phyloP scores from a whole-genome alignment of 2,329 filamentous ascomycete genomes.

The Aspergillus neotritici region DNA sequence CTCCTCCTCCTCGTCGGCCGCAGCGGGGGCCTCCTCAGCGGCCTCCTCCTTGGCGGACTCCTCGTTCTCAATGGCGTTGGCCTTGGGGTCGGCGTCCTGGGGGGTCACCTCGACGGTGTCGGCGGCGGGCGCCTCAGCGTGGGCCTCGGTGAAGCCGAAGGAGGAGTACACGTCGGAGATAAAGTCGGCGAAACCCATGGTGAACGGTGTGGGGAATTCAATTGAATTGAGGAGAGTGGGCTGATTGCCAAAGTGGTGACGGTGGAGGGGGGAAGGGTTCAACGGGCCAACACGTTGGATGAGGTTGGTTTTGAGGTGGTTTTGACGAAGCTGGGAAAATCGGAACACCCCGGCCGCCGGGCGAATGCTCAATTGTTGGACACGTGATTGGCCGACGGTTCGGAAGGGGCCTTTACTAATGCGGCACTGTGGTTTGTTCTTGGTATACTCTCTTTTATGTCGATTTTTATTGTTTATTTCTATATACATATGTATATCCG shows the following conservation, averaged over 20 bases:
- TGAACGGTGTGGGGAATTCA: conserved; percentile 27
- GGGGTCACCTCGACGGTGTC: conserved; percentile 48
- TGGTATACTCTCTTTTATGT: neutral
- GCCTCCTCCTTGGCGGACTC: conserved; percentile 50
- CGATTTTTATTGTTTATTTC: neutral
- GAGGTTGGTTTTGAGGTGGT: conserved; percentile 34
- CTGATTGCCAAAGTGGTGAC: conserved; percentile 13
- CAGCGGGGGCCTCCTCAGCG: conserved; percentile 43
- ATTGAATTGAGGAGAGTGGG: conserved; percentile 26
- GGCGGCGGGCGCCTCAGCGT: conserved; percentile 53
- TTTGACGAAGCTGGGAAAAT: conserved; percentile 34
- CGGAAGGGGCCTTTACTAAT: conserved; percentile 6
- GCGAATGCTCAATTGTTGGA: conserved; percentile 32
- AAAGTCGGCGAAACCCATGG: conserved; percentile 61
- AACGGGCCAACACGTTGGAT: conserved; percentile 28
- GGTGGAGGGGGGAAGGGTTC: conserved; percentile 18
- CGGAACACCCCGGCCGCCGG: conserved; percentile 36
- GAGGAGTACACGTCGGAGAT: conserved; percentile 60
- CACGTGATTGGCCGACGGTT: conserved; percentile 36
- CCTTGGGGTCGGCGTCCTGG: conserved; percentile 47
- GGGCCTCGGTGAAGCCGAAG: conserved; percentile 56
- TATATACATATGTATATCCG: no score
- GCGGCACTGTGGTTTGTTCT: conserved; percentile 2
- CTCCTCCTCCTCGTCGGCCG: conserved; percentile 47
- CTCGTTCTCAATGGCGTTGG: conserved; percentile 46